Percentiles rank a stretch among this genome's conserved stretches.
phyloP scores from a whole-genome alignment of 441 rosid genomes.

The Populus hybrid region DNA sequence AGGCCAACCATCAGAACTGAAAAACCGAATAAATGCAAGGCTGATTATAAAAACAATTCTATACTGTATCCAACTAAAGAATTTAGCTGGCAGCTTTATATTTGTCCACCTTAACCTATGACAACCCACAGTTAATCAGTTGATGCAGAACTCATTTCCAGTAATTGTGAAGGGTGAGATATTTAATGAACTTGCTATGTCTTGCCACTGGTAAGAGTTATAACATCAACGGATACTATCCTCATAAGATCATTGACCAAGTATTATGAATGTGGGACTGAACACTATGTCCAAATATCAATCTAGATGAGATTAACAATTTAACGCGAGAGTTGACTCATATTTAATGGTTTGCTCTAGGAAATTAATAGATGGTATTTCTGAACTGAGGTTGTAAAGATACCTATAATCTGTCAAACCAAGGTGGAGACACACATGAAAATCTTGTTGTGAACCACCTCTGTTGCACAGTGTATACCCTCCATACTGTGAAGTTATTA shows the following conservation, averaged over 20 bases:
- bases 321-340: background rate
- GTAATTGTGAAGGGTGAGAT: background rate
- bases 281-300: background rate
- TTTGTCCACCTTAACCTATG: background rate
- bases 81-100: background rate
- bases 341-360: background rate
- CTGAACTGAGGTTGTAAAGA: conserved; percentile 5
- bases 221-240: background rate
- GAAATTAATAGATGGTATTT: background rate
- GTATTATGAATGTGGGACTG: background rate
- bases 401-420: conserved; percentile 90
- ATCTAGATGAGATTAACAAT: background rate
- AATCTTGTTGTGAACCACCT: conserved; percentile 34
- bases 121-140: background rate
- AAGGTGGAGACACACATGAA: conserved; percentile 56
- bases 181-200: background rate
- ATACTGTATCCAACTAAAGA: background rate
- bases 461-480: conserved; percentile 39
- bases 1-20: background rate
- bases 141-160: background rate
- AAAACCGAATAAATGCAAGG: background rate
- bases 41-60: background rate
- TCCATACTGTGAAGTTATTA: conserved; percentile 57
- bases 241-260: background rate
- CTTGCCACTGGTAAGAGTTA: background rate